Conservation (phyloP, 108 stramenopile genomes). For the Pseudonitzschia multiseries region DNA sequence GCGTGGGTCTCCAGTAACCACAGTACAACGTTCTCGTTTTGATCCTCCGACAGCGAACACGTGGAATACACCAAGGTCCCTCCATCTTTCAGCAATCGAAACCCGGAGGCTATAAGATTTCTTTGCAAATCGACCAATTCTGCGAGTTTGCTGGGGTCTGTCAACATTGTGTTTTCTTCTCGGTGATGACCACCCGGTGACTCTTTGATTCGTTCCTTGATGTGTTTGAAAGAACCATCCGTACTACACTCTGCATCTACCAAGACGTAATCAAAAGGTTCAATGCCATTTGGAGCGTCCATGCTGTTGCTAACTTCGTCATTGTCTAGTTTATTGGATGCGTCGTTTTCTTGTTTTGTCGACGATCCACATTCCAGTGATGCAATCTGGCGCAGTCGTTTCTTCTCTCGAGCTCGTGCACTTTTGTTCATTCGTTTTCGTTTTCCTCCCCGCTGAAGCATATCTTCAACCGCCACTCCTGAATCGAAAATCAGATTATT, state of each 20-base stretch:
- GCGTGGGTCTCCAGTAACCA: conserved; percentile 61
- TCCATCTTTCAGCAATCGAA: conserved; percentile 70
- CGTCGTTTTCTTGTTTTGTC: not conserved
- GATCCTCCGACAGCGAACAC: conserved; percentile 80
- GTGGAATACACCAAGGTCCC: conserved; percentile 91
- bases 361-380: conserved; percentile 4
- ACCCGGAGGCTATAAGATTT: conserved; percentile 71
- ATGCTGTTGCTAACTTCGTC: not conserved
- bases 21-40: conserved; percentile 88
- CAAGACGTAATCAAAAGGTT: conserved; percentile 80
- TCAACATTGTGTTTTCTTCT: conserved; percentile 36
- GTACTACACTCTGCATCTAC: conserved; percentile 96
- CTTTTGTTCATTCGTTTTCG: conserved; percentile 88
- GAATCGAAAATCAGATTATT: conserved; percentile 71
- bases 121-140: conserved; percentile 81
- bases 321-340: not conserved
- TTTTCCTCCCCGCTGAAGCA: conserved; percentile 36
- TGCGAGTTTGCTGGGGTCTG: conserved; percentile 40
- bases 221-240: conserved; percentile 85
- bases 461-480: conserved; percentile 49
- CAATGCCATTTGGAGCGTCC: conserved; percentile 8
- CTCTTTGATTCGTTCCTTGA: conserved; percentile 38
- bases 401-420: conserved; percentile 69
- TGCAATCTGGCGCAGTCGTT: conserved; percentile 49
- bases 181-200: not conserved